Evolutionary conservation across 768 basidiomycete species (phyloP).

Genomic region (Hygrocybe coccinea): DNA sequence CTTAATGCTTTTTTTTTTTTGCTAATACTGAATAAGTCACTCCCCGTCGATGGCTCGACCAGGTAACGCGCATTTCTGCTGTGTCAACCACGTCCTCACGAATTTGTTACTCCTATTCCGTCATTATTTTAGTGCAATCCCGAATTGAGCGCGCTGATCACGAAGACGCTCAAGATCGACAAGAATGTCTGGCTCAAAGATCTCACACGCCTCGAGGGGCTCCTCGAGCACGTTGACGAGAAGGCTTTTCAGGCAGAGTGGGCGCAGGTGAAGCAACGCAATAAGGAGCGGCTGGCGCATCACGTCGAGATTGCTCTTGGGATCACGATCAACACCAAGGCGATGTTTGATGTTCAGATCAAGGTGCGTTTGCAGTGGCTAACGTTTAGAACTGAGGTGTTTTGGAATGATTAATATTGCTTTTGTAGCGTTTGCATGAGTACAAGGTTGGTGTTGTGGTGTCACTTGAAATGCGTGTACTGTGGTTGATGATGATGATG

Average conservation of each 20-base stretch:
- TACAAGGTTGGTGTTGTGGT: constrained; percentile 60
- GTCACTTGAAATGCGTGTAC: neutral
- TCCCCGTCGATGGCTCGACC: constrained; percentile 89
- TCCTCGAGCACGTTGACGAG: constrained; percentile 69
- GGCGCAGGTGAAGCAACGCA: constrained; percentile 80
- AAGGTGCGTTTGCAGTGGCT: constrained; percentile 61
- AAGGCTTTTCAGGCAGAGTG: constrained; percentile 72
- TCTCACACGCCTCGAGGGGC: constrained; percentile 68
- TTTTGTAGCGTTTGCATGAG: constrained; percentile 76
- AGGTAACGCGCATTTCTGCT: constrained; percentile 33
- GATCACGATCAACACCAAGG: constrained; percentile 63
- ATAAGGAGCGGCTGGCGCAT: constrained; percentile 84
- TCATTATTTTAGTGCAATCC: constrained; percentile 88
- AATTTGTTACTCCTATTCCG: too few relatives aligned
- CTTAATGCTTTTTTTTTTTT: neutral
- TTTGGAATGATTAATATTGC: too few relatives aligned
- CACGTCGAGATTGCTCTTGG: constrained; percentile 70
- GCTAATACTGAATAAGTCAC: constrained; percentile 51
- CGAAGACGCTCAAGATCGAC: constrained; percentile 68
- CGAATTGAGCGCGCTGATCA: constrained; percentile 76
- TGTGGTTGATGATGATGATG: neutral
- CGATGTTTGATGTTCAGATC: constrained; percentile 90
- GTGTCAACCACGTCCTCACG: neutral
- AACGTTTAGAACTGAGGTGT: too few relatives aligned
- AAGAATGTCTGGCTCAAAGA: constrained; percentile 84